Conservation (phyloP, 2,329 filamentous ascomycete species). For the Cytospora chrysosperma region DNA sequence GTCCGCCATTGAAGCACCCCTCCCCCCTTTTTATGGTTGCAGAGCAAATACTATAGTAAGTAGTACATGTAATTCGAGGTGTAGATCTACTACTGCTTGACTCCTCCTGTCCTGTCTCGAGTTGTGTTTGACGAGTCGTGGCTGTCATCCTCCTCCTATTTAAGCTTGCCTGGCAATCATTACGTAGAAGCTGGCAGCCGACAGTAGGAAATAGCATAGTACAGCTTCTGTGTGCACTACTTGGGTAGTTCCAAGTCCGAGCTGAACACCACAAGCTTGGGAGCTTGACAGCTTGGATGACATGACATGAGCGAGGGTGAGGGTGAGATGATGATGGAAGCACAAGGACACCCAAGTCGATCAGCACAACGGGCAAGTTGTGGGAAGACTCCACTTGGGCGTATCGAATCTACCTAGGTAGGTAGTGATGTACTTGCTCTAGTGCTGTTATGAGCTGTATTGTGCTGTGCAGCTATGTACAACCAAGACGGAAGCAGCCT, state of each 20-base stretch:
- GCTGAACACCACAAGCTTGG: neutral
- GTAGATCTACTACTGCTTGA: neutral
- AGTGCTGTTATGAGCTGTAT: too few species aligned
- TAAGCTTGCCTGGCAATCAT: slow-evolving; percentile 7
- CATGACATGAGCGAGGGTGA: neutral
- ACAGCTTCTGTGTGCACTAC: neutral
- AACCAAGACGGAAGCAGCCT: neutral
- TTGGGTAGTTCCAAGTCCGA: neutral
- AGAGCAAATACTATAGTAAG: too few species aligned
- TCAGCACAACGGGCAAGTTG: neutral
- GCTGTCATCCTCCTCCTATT: slow-evolving; percentile 3
- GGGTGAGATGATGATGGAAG: neutral
- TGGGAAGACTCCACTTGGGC: neutral
- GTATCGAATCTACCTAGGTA: too few species aligned
- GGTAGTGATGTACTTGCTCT: too few species aligned
- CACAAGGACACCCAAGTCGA: neutral
- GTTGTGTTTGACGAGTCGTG: slow-evolving; percentile 14
- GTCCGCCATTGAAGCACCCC: neutral
- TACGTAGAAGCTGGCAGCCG: slow-evolving; percentile 3
- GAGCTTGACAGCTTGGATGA: neutral
- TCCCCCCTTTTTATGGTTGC: slow-evolving; percentile 11
- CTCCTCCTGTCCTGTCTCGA: neutral
- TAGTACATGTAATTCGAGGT: neutral
- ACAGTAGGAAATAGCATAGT: neutral
- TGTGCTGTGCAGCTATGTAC: neutral